A percentile compares a stretch with the other conserved stretches of the same genome.
Conservation (phyloP, 2,329 filamentous ascomycete genomes). For the Trematosphaeria pertusa region DNA sequence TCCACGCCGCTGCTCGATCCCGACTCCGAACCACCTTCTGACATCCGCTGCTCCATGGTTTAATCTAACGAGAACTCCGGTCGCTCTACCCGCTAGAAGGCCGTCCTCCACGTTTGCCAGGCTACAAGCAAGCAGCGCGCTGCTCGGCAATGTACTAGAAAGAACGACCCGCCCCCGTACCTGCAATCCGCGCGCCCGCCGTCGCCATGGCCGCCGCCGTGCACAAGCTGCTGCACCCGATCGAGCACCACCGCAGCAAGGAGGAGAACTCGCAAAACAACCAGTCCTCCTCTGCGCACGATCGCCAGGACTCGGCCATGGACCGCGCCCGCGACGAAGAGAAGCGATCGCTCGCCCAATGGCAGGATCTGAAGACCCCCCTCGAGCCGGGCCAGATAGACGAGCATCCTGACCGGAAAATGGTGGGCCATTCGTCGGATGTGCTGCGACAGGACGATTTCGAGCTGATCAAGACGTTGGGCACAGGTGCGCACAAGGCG, state of each 20-base stretch:
- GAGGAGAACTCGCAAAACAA: constrained; percentile 24
- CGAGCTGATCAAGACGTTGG: constrained; percentile 75
- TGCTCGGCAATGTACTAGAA: constrained; percentile 26
- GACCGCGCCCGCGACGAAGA: constrained; percentile 54
- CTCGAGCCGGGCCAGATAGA: constrained; percentile 53
- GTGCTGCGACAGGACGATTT: constrained; percentile 67
- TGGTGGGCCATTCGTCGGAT: constrained; percentile 56
- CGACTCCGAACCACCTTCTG: no score
- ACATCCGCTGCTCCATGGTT: constrained; percentile 23
- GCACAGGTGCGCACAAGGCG: constrained; percentile 65
- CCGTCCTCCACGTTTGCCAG: constrained; percentile 17
- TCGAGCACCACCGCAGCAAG: constrained; percentile 38
- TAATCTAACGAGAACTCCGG: constrained; percentile 26
- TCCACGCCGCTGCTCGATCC: no score
- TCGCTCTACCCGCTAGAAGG: constrained; percentile 26
- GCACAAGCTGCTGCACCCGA: constrained; percentile 46
- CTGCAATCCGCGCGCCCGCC: constrained; percentile 19
- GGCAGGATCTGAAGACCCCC: constrained; percentile 54
- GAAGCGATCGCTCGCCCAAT: constrained; percentile 54
- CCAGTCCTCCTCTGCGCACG: constrained; percentile 34
- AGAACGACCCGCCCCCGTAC: constrained; percentile 17
- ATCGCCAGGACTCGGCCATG: constrained; percentile 44
- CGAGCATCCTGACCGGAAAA: constrained; percentile 52
- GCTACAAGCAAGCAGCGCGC: constrained; percentile 13
- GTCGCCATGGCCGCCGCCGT: constrained; percentile 46